Evolutionary conservation across 371 early-diverging fungal genomes (phyloP).

Genomic region (Mucor plumbeus): DNA sequence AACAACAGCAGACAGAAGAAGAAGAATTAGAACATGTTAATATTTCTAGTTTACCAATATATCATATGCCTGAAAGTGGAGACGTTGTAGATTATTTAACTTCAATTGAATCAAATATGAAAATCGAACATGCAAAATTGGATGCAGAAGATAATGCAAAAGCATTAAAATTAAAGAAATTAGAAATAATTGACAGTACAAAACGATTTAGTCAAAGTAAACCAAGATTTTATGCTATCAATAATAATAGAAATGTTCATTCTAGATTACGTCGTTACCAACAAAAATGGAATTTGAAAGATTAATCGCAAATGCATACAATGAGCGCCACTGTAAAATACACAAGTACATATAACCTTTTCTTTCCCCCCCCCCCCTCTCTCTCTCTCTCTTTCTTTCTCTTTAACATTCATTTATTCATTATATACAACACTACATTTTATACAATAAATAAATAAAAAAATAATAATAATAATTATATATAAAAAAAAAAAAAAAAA

Average conservation of each 20-base stretch:
- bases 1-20: constrained; percentile 1
- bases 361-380: constrained; percentile 8
- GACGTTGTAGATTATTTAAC: constrained; percentile 49
- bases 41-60: constrained; percentile 31
- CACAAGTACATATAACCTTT: not conserved
- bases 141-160: constrained; percentile 18
- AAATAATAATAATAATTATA: no score
- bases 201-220: constrained; percentile 1
- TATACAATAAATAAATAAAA: not conserved
- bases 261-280: constrained; percentile 24
- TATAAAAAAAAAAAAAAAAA: no score
- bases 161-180: constrained; percentile 18
- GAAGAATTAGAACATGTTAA: constrained; percentile 2
- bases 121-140: constrained; percentile 20
- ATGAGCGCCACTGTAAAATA: not conserved
- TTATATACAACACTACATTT: not conserved
- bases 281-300: constrained; percentile 12
- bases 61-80: constrained; percentile 50
- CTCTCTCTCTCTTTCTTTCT: constrained; percentile 9
- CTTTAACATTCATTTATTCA: not conserved
- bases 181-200: constrained; percentile 17
- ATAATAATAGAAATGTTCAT: constrained; percentile 15
- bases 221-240: constrained; percentile 14
- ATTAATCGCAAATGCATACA: not conserved
- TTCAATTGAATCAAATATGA: constrained; percentile 39